A percentile compares a stretch with the other conserved stretches of the same genome.
Conservation (phyloP, 768 basidiomycete species). For the Suillus spraguei region DNA sequence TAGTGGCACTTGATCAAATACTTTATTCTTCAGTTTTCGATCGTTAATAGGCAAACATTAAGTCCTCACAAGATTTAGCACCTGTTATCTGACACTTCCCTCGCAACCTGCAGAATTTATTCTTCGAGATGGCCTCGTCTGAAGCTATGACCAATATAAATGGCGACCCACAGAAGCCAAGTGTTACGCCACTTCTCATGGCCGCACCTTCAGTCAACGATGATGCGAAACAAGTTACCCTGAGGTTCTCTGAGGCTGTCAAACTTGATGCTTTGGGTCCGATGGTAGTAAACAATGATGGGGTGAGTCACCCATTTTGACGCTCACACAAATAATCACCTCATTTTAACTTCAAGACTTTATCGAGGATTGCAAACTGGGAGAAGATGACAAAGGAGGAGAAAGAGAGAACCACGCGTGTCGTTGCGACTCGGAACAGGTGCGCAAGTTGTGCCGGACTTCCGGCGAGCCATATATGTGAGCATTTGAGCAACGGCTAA, state of each 20-base stretch:
- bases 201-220: slow-evolving; percentile 15
- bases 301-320: slow-evolving; percentile 40
- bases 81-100: neutral
- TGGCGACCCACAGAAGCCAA: neutral
- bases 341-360: slow-evolving; percentile 42
- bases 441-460: slow-evolving; percentile 23
- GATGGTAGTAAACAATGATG: slow-evolving; percentile 69
- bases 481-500: neutral
- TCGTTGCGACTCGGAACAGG: slow-evolving; percentile 57
- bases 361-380: slow-evolving; percentile 72
- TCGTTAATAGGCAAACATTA: too few species aligned
- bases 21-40: too few species aligned
- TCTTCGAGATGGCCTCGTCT: neutral
- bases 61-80: neutral
- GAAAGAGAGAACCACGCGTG: slow-evolving; percentile 55
- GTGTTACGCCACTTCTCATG: slow-evolving; percentile 14
- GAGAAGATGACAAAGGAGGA: slow-evolving; percentile 57
- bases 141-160: neutral
- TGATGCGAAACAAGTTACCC: slow-evolving; percentile 15
- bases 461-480: neutral
- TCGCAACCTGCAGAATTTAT: too few species aligned
- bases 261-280: slow-evolving; percentile 65
- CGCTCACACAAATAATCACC: neutral
- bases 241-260: slow-evolving; percentile 33
- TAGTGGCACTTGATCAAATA: too few species aligned